phyloP scores from a whole-genome alignment of 2,329 filamentous ascomycete species.

The Septoria petroselini region DNA sequence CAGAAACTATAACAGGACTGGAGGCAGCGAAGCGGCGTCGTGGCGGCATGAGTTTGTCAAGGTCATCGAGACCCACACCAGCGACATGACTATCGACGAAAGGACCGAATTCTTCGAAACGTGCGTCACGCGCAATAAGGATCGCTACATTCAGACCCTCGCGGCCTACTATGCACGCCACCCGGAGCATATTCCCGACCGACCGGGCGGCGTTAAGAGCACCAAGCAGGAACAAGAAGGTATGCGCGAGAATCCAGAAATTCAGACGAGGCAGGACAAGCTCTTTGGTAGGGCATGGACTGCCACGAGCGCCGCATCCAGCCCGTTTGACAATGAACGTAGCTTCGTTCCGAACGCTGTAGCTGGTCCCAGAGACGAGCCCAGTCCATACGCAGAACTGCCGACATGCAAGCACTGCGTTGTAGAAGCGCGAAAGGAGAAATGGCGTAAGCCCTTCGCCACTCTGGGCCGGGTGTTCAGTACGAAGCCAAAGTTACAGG shows the following conservation, averaged over 20 bases:
- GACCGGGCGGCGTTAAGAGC: conserved; percentile 12
- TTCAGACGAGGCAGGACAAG: background rate
- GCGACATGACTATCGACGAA: conserved; percentile 8
- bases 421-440: conserved; percentile 5
- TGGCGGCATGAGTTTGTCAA: conserved; percentile 11
- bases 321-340: background rate
- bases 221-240: conserved; percentile 1
- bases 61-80: conserved; percentile 9
- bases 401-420: conserved; percentile 5
- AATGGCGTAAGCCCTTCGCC: background rate
- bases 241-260: background rate
- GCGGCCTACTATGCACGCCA: conserved; percentile 10
- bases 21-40: conserved; percentile 4
- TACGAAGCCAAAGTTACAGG: background rate
- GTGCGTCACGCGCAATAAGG: conserved; percentile 3
- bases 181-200: conserved; percentile 14
- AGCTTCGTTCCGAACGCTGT: background rate
- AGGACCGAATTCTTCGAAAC: conserved; percentile 12
- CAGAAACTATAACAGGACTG: conserved; percentile 4
- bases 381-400: background rate
- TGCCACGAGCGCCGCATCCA: background rate
- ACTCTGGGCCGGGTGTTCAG: background rate
- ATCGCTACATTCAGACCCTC: conserved; percentile 7
- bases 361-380: conserved; percentile 1
- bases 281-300: background rate